Conservation (phyloP, 2,329 filamentous ascomycete genomes). For the Blumeria hordei region DNA sequence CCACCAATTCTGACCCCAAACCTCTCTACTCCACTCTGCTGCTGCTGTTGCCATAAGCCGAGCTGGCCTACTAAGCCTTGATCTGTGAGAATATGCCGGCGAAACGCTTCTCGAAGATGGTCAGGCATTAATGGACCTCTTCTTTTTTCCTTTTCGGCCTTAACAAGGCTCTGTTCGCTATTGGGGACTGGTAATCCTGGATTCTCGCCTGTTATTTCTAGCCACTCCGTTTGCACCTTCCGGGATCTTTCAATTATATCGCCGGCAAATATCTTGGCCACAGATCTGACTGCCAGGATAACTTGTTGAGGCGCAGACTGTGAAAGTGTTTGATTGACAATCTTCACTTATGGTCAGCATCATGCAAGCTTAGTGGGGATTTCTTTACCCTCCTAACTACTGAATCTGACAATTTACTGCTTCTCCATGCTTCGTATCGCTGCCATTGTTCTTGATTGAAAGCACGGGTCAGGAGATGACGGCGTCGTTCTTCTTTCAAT, state of each 20-base stretch:
- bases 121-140: slow-evolving; percentile 44
- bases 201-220: slow-evolving; percentile 32
- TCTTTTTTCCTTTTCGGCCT: slow-evolving; percentile 16
- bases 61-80: slow-evolving; percentile 32
- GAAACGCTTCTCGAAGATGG: slow-evolving; percentile 48
- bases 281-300: slow-evolving; percentile 50
- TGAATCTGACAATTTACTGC: slow-evolving; percentile 40
- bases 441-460: slow-evolving; percentile 43
- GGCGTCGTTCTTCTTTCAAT: slow-evolving; percentile 31
- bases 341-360: slow-evolving; percentile 16
- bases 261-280: slow-evolving; percentile 54
- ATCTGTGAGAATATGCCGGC: slow-evolving; percentile 40
- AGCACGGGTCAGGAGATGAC: slow-evolving; percentile 36
- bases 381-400: slow-evolving; percentile 39
- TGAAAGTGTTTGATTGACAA: slow-evolving; percentile 60
- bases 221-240: slow-evolving; percentile 48
- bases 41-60: slow-evolving; percentile 35
- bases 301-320: slow-evolving; percentile 54
- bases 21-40: slow-evolving; percentile 32
- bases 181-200: slow-evolving; percentile 23
- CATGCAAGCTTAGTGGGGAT: not conserved
- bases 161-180: slow-evolving; percentile 11
- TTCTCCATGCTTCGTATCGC: slow-evolving; percentile 47
- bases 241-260: slow-evolving; percentile 51
- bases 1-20: slow-evolving; percentile 18